These are phyloP conservation scores for Podaxis sp. DNA, from an alignment of 768 basidiomycete genomes.

Conservation along the genomic window DNA sequence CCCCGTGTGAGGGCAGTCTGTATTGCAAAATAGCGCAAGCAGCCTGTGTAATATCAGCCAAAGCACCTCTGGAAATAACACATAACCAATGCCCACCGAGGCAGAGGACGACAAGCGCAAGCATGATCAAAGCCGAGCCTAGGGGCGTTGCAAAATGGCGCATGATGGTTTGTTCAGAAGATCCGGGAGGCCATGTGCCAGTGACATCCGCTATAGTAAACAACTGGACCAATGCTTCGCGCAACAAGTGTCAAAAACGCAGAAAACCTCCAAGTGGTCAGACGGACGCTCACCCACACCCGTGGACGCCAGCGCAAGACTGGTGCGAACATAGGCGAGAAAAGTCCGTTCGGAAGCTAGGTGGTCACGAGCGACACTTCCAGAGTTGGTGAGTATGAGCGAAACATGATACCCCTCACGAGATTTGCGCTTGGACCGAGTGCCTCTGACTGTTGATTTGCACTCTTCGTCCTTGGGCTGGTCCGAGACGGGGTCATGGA, in stretches of 20 bases:
- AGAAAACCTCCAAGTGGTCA: background rate
- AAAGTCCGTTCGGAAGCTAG: slow-evolving; percentile 56
- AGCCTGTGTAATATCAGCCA: slow-evolving; percentile 8
- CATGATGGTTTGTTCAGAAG: background rate
- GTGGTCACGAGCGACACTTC: slow-evolving; percentile 55
- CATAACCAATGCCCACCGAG: slow-evolving; percentile 10
- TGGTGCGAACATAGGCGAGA: slow-evolving; percentile 57
- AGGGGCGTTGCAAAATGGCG: slow-evolving; percentile 16
- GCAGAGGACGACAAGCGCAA: slow-evolving; percentile 11
- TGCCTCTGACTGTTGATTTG: background rate
- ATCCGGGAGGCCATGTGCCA: background rate
- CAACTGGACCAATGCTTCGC: slow-evolving; percentile 18
- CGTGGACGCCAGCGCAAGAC: slow-evolving; percentile 47
- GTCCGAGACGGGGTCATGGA: background rate
- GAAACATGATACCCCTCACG: slow-evolving; percentile 15
- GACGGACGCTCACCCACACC: slow-evolving; percentile 45
- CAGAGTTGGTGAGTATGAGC: slow-evolving; percentile 44
- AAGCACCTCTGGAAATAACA: background rate
- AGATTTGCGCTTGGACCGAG: slow-evolving; percentile 6
- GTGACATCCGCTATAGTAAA: slow-evolving; percentile 18
- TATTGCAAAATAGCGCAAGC: slow-evolving; percentile 18
- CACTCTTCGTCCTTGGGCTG: too few relatives aligned
- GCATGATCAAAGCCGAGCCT: slow-evolving; percentile 13
- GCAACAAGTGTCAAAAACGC: background rate
- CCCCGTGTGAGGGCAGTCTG: slow-evolving; percentile 15